Percentiles rank a stretch among this genome's conserved stretches.
These are phyloP conservation scores for Brassica nigra DNA, from an alignment of 345 rosid species.

Conservation along the genomic window DNA sequence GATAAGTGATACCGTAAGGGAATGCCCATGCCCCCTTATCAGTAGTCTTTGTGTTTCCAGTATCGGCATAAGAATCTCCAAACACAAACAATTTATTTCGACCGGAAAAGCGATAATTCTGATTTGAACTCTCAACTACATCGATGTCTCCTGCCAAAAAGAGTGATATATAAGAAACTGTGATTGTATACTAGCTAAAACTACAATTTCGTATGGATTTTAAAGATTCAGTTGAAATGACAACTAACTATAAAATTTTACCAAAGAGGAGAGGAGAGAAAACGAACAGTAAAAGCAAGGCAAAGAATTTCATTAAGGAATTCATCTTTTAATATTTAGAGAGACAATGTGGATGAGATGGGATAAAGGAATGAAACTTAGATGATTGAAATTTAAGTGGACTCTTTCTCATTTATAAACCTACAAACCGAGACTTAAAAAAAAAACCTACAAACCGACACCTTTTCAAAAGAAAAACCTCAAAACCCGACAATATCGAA, in stretches of 20 bases:
- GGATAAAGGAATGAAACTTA: not conserved
- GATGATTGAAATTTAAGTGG: not conserved
- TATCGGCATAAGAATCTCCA: conserved; percentile 61
- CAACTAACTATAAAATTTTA: not conserved
- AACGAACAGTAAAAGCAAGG: not conserved
- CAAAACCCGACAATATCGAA: not conserved
- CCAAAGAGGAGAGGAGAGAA: conserved; percentile 1
- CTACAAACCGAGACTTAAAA: not conserved
- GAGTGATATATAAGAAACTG: not conserved
- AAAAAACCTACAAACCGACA: too few species aligned
- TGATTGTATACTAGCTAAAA: not conserved
- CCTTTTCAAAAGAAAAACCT: too few species aligned
- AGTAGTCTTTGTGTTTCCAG: conserved; percentile 46
- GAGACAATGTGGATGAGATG: not conserved
- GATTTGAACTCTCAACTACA: conserved; percentile 17
- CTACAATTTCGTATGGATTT: not conserved
- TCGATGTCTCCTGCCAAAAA: conserved; percentile 18
- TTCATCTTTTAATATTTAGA: not conserved
- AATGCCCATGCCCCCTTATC: conserved; percentile 42
- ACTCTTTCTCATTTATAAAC: not conserved
- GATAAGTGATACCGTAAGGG: conserved; percentile 60
- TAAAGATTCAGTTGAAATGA: not conserved
- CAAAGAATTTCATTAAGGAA: not conserved
- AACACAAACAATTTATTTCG: conserved; percentile 53
- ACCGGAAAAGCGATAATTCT: not conserved